A percentile compares a stretch with the other conserved stretches of the same genome.
Evolutionary conservation across 108 stramenopile genomes (phyloP).

Genomic region (Nitzschia sp.): DNA sequence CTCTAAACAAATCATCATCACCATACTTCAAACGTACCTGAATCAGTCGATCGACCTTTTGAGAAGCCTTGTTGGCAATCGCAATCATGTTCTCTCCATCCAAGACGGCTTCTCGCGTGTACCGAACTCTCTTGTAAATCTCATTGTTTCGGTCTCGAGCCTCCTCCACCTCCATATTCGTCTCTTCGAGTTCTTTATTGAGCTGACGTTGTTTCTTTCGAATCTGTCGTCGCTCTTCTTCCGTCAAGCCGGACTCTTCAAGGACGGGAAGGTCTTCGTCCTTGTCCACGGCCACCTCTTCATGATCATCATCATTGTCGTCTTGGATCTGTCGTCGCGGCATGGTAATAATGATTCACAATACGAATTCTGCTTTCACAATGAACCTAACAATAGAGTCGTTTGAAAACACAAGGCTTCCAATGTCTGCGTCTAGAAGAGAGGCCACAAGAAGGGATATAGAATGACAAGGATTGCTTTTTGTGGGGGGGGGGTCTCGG

Average conservation of each 20-base stretch:
- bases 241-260: conserved; percentile 59
- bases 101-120: conserved; percentile 84
- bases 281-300: too few relatives aligned
- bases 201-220: conserved; percentile 34
- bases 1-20: too few relatives aligned
- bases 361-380: too few relatives aligned
- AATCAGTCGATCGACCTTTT: conserved; percentile 73
- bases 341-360: conserved; percentile 4
- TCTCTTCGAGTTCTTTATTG: conserved; percentile 30
- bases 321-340: neutral
- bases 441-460: too few relatives aligned
- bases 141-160: conserved; percentile 69
- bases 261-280: conserved; percentile 33
- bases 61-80: conserved; percentile 60
- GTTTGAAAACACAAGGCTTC: too few relatives aligned
- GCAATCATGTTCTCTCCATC: conserved; percentile 83
- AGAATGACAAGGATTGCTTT: too few relatives aligned
- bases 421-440: too few relatives aligned
- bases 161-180: conserved; percentile 26
- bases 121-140: conserved; percentile 67
- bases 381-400: too few relatives aligned
- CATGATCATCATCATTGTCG: conserved; percentile 1
- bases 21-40: conserved; percentile 77
- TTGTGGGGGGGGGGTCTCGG: too few relatives aligned
- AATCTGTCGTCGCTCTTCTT: conserved; percentile 70